Evolutionary conservation across 2,329 filamentous ascomycete species (phyloP), one percentile per base, ranked within the genome.

Genomic region (Magnaporthiopsis incrustans): DNA sequence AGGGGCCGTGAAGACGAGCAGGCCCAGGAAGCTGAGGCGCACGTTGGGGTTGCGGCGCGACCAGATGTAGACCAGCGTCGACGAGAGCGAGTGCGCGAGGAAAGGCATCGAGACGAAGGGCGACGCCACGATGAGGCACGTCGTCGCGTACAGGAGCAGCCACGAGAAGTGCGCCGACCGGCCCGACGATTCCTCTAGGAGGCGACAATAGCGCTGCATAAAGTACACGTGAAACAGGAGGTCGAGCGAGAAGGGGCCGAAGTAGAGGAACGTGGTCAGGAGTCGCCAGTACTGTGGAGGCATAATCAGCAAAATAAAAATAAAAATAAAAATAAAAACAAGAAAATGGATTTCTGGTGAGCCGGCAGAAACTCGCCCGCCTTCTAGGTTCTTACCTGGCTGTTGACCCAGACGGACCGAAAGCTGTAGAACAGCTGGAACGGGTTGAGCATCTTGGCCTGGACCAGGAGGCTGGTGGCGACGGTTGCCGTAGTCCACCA

Each of bases 371-470:
- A 18, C 10, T 22, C 27, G 26, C 32, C 11, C 35, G 7, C 15
- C 53, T 30, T 57, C 26, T 8, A 30, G 30, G 7, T 3, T 73
- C 85, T 67, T 77, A 96, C 93, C 86, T 98, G 93, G 68, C 89
- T 90, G 78, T 96, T 97, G 67, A 89, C 80, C 74, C 96, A 97
- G 65, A 98, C 95, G 10, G 93, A 88, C 61, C 91, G 86, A 72
- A 94, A 95, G 79, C 92, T 97, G 81, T 97, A 98, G 79, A 98
- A 99, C 33, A 99, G 85, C 78, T 98, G 93, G 73, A 96, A 97
- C 11, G 93, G 92, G 18, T 90, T 95, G 68, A 98, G 81, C 74
- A 98, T 88, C 71, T 96, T 88, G 77, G 92, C 98, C 77, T 98
- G 95, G 6, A 98, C 92, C 70, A 98, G 79, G 22, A 92, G 87